Evolutionary conservation across 805 yeast species (phyloP).

Genomic region (Grigorovia yakushimaensis): DNA sequence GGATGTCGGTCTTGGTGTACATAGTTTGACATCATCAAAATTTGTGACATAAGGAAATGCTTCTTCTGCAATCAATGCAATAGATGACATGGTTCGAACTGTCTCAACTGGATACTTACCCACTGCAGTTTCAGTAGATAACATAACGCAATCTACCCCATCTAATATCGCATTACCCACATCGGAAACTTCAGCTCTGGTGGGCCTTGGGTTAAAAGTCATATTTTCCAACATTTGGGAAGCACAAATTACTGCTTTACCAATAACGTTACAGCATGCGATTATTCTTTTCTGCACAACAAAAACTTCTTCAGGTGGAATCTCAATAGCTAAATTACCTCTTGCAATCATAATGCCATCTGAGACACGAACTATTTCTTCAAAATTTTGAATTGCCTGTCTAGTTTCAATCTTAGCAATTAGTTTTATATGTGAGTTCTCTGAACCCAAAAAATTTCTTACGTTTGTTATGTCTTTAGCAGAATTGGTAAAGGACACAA

Average conservation of each 20-base stretch:
- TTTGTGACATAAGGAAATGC: constrained; percentile 80
- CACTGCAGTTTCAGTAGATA: constrained; percentile 99
- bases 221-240: constrained; percentile 99
- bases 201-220: constrained; percentile 99
- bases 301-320: constrained; percentile 97
- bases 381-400: constrained; percentile 99
- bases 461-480: constrained; percentile 82
- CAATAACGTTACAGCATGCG: constrained; percentile 98
- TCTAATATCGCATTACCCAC: constrained; percentile 98
- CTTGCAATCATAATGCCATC: constrained; percentile 99
- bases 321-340: constrained; percentile 99
- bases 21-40: constrained; percentile 79
- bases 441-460: constrained; percentile 91
- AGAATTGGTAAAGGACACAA: constrained; percentile 95
- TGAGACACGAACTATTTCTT: constrained; percentile 84
- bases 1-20: constrained; percentile 79
- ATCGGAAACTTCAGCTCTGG: constrained; percentile 98
- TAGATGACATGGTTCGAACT: constrained; percentile 97
- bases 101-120: constrained; percentile 98
- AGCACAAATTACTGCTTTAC: constrained; percentile 99
- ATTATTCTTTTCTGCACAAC: constrained; percentile 97
- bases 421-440: constrained; percentile 91
- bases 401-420: constrained; percentile 97
- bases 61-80: constrained; percentile 91
- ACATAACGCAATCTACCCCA: constrained; percentile 99